Conservation (phyloP, 208 protist species). For the Trypanosoma grayi region DNA sequence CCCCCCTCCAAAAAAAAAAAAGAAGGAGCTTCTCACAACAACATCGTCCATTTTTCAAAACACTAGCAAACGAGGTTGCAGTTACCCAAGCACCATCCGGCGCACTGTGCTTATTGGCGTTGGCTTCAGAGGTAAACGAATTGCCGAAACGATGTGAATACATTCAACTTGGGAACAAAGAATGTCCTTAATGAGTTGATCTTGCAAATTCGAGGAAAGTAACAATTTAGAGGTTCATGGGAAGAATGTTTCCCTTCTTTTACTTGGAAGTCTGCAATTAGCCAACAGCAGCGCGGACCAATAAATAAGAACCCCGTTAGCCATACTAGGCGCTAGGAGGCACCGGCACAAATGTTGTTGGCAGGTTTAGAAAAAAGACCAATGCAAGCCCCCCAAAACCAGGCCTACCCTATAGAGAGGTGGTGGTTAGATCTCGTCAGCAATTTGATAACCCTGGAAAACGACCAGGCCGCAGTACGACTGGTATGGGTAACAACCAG, state of each 20-base stretch:
- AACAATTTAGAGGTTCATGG: background rate
- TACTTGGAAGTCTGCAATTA: slow-evolving; percentile 10
- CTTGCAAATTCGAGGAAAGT: background rate
- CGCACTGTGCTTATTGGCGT: background rate
- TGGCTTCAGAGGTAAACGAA: background rate
- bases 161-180: slow-evolving; percentile 7
- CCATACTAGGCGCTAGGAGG: background rate
- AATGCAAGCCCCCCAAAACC: background rate
- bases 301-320: background rate
- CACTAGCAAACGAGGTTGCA: too few relatives aligned
- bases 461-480: too few relatives aligned
- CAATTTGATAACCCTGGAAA: too few relatives aligned
- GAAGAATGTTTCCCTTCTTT: slow-evolving; percentile 11
- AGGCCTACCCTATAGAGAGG: slow-evolving; percentile 3
- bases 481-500: too few relatives aligned
- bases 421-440: too few relatives aligned
- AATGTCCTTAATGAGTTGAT: background rate
- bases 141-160: background rate
- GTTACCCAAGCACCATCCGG: background rate
- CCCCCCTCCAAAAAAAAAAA: too few relatives aligned
- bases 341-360: slow-evolving; percentile 2
- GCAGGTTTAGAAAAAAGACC: background rate
- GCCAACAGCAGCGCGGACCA: slow-evolving; percentile 11
- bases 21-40: too few relatives aligned
- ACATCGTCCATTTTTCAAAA: too few relatives aligned